These are phyloP conservation scores for Echium plantagineum DNA, from an alignment of 257 asterid species.

Conservation along the genomic window DNA sequence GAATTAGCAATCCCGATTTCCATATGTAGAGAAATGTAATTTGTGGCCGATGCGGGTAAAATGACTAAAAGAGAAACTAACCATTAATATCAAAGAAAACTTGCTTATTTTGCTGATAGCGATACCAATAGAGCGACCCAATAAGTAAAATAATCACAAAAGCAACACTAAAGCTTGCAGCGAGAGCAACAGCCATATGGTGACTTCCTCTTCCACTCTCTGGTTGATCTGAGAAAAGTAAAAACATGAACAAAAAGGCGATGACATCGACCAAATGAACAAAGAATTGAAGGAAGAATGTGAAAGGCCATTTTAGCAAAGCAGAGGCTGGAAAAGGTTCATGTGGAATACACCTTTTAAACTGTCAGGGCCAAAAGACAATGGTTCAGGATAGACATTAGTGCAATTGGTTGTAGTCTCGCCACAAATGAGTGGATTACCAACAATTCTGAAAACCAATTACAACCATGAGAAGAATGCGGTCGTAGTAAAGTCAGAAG, in stretches of 20 bases:
- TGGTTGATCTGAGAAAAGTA: constrained; percentile 36
- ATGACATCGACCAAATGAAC: neutral
- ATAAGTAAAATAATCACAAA: constrained; percentile 26
- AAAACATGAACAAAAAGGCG: constrained; percentile 3
- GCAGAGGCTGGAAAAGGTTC: neutral
- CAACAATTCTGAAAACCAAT: constrained; percentile 46
- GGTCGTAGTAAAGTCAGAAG: constrained; percentile 1
- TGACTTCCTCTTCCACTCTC: constrained; percentile 28
- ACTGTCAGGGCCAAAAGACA: constrained; percentile 63
- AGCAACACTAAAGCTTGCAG: constrained; percentile 59
- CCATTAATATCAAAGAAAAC: constrained; percentile 91
- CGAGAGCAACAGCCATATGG: constrained; percentile 56
- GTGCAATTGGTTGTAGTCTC: constrained; percentile 62
- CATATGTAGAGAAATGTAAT: neutral
- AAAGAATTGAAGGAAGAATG: neutral
- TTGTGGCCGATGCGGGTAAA: neutral
- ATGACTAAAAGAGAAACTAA: constrained; percentile 17
- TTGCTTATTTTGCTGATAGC: constrained; percentile 74
- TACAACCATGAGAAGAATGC: constrained; percentile 9
- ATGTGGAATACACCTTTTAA: constrained; percentile 29
- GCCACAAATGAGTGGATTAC: constrained; percentile 84
- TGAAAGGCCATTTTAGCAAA: neutral
- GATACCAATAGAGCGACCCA: constrained; percentile 70
- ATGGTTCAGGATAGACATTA: constrained; percentile 62
- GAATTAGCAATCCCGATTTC: neutral